Percentiles rank a stretch among this genome's conserved stretches.
Evolutionary conservation across 257 asterid species (phyloP).

Genomic region (Perilla frutescens): DNA sequence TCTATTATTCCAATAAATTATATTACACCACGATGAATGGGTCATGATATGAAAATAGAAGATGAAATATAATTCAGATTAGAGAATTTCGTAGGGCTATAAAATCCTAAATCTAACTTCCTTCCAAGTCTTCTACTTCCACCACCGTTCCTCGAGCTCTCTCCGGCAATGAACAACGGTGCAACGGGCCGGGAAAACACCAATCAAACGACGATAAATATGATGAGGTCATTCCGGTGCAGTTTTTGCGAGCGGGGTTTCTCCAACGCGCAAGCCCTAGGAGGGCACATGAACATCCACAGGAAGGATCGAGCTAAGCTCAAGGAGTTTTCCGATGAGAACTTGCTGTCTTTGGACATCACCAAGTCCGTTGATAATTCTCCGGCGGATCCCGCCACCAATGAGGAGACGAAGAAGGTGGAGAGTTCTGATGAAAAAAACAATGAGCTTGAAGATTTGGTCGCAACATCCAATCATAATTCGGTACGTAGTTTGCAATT

Average conservation of each 20-base stretch:
- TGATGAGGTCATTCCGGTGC: constrained; percentile 48
- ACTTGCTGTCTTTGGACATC: constrained; percentile 36
- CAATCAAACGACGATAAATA: constrained; percentile 8
- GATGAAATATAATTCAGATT: too few species aligned
- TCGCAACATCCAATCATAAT: background rate
- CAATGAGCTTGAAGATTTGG: constrained; percentile 2
- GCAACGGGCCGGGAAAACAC: constrained; percentile 32
- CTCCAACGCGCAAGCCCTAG: constrained; percentile 75
- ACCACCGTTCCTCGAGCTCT: background rate
- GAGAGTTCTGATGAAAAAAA: background rate
- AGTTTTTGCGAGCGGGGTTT: constrained; percentile 65
- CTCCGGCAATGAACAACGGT: constrained; percentile 39
- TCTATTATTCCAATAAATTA: too few species aligned
- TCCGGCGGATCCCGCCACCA: background rate
- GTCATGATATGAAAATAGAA: too few species aligned
- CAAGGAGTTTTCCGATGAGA: constrained; percentile 40
- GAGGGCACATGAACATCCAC: constrained; percentile 83
- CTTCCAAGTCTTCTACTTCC: background rate
- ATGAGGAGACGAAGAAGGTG: constrained; percentile 8
- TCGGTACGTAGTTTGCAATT: constrained; percentile 31
- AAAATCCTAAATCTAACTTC: too few species aligned
- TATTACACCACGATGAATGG: too few species aligned
- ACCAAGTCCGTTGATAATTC: background rate
- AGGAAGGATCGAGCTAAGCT: constrained; percentile 75
- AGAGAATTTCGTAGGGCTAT: too few species aligned